A percentile compares a stretch with the other conserved stretches of the same genome.
Conservation (phyloP, 2,329 filamentous ascomycete species). For the Davidsoniella eucalypti region DNA sequence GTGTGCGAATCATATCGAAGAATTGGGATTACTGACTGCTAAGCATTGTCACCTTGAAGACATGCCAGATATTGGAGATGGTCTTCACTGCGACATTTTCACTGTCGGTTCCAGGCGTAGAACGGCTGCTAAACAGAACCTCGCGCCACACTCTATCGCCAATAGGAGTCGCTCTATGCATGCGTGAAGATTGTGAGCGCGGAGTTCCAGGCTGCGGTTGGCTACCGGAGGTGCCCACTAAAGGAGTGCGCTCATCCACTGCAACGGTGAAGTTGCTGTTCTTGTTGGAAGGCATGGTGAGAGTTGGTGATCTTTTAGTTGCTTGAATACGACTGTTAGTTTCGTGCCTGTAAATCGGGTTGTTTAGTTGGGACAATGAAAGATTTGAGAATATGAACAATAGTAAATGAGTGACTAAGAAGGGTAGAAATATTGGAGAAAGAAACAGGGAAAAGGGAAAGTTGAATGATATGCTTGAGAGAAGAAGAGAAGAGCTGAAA, state of each 20-base stretch:
- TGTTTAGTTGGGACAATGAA: too few species aligned
- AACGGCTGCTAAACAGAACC: slow-evolving; percentile 29
- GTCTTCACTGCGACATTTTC: slow-evolving; percentile 17
- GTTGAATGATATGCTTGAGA: too few species aligned
- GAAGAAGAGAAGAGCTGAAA: too few species aligned
- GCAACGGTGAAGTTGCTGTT: slow-evolving; percentile 13
- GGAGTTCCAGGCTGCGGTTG: not conserved
- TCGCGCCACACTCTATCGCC: slow-evolving; percentile 4
- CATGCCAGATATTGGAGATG: slow-evolving; percentile 27
- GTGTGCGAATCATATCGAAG: not conserved
- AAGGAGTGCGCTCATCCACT: slow-evolving; percentile 26
- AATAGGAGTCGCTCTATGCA: slow-evolving; percentile 1
- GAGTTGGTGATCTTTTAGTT: not conserved
- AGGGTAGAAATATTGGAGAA: too few species aligned
- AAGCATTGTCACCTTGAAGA: slow-evolving; percentile 39
- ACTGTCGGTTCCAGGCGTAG: slow-evolving; percentile 36
- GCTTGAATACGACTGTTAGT: too few species aligned
- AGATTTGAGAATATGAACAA: too few species aligned
- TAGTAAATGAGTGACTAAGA: too few species aligned
- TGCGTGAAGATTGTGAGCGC: not conserved
- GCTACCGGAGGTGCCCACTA: slow-evolving; percentile 20
- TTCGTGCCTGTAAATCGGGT: too few species aligned
- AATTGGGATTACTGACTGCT: slow-evolving; percentile 33
- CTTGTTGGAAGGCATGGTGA: slow-evolving; percentile 13
- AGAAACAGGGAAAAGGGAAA: too few species aligned